These are phyloP conservation scores for Tylopilus felleus DNA, from an alignment of 768 basidiomycete genomes.

Conservation along the genomic window DNA sequence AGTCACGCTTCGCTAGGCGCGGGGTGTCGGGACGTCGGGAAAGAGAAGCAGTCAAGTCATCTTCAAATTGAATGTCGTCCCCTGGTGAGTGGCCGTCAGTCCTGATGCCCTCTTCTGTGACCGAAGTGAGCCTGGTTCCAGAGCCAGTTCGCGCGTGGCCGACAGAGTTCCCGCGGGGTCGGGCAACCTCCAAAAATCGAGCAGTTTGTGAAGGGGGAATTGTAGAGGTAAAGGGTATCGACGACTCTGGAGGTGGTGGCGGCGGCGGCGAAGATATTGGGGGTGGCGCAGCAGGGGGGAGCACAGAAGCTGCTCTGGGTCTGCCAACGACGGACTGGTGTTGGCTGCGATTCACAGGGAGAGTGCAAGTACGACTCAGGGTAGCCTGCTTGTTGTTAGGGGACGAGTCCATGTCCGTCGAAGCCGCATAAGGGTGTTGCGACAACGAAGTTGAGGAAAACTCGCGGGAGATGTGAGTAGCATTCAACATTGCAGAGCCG, in stretches of 20 bases:
- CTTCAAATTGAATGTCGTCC: constrained; percentile 27
- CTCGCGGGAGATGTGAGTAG: constrained; percentile 29
- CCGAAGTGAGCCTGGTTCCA: constrained; percentile 51
- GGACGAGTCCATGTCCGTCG: constrained; percentile 37
- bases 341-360: constrained; percentile 30
- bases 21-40: constrained; percentile 40
- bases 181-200: constrained; percentile 36
- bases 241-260: constrained; percentile 47
- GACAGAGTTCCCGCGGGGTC: constrained; percentile 47
- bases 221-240: constrained; percentile 25
- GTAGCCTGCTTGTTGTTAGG: constrained; percentile 20
- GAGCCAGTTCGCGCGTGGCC: constrained; percentile 57
- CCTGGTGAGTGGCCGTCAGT: constrained; percentile 34
- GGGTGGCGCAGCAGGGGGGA: constrained; percentile 65
- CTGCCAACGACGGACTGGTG: constrained; percentile 33
- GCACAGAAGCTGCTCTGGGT: constrained; percentile 53
- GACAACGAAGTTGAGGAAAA: constrained; percentile 22
- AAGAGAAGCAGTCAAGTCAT: constrained; percentile 30
- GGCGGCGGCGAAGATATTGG: constrained; percentile 62
- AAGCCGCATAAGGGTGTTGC: constrained; percentile 52
- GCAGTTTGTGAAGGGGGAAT: constrained; percentile 29
- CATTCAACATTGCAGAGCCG: constrained; percentile 43
- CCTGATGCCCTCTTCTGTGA: constrained; percentile 56
- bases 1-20: constrained; percentile 45
- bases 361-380: constrained; percentile 36